A percentile compares a stretch with the other conserved stretches of the same genome.
These are phyloP conservation scores for Citrullus amarus DNA, from an alignment of 306 rosid genomes.

Conservation along the genomic window DNA sequence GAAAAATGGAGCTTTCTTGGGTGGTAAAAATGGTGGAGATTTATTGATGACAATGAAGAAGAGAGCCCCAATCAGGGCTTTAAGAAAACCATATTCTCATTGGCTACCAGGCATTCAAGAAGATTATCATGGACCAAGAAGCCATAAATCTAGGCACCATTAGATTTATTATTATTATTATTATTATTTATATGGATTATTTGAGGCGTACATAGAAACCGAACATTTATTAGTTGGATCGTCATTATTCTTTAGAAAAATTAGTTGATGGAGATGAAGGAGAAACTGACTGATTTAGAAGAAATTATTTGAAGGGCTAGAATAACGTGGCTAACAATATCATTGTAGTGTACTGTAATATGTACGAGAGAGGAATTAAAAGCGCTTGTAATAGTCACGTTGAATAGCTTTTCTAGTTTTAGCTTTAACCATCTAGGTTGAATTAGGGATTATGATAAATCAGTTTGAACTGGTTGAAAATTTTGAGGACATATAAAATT, in stretches of 20 bases:
- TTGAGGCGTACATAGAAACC: not conserved
- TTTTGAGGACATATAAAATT: not conserved
- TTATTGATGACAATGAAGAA: slow-evolving; percentile 23
- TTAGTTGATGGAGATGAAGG: not conserved
- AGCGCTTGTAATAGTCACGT: not conserved
- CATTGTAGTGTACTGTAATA: not conserved
- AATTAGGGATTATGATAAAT: not conserved
- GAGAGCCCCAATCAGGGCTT: slow-evolving; percentile 18
- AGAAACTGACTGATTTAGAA: not conserved
- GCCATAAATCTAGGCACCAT: slow-evolving; percentile 35
- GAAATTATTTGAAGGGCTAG: not conserved
- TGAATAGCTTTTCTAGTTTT: not conserved
- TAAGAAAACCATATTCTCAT: slow-evolving; percentile 20
- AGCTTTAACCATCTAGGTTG: not conserved
- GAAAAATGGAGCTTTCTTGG: not conserved
- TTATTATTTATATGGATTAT: not conserved
- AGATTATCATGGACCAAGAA: slow-evolving; percentile 46
- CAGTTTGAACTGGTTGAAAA: not conserved
- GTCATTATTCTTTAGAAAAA: not conserved
- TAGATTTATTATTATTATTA: not conserved
- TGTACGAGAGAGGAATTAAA: not conserved
- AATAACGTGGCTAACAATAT: not conserved
- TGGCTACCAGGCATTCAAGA: slow-evolving; percentile 35
- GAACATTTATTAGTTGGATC: not conserved
- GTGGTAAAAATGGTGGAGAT: not conserved